Percentiles rank a stretch among this genome's conserved stretches.
These are phyloP conservation scores for Myriosclerotinia scirpicola DNA, from an alignment of 2,329 filamentous ascomycete species.

Conservation along the genomic window DNA sequence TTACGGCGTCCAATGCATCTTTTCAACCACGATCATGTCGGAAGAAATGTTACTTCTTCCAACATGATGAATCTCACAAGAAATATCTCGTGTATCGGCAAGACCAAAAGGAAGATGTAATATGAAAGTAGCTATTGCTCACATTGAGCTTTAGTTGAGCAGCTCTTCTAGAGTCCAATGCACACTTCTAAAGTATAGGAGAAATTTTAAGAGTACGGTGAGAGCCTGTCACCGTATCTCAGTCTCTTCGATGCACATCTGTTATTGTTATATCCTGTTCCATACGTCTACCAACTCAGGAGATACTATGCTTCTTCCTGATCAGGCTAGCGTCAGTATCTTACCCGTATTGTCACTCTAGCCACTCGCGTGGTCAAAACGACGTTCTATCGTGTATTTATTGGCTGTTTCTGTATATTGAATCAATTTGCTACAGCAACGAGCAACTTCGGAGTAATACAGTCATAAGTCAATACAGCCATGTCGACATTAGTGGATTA, in stretches of 20 bases:
- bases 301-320: background rate
- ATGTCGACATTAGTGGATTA: background rate
- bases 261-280: background rate
- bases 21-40: no score
- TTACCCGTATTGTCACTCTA: background rate
- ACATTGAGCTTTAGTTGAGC: background rate
- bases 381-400: background rate
- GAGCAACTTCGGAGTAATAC: background rate
- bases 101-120: background rate
- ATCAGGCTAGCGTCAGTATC: background rate
- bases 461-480: background rate
- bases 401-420: background rate
- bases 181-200: background rate
- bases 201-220: no score
- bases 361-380: background rate
- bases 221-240: background rate
- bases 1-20: no score
- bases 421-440: background rate
- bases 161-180: background rate
- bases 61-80: no score
- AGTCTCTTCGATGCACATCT: background rate
- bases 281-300: no score
- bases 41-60: no score
- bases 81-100: no score
- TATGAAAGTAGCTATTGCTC: background rate